These are phyloP conservation scores for Apophysomyces sp. DNA, from an alignment of 371 early-diverging fungal species.

Conservation along the genomic window DNA sequence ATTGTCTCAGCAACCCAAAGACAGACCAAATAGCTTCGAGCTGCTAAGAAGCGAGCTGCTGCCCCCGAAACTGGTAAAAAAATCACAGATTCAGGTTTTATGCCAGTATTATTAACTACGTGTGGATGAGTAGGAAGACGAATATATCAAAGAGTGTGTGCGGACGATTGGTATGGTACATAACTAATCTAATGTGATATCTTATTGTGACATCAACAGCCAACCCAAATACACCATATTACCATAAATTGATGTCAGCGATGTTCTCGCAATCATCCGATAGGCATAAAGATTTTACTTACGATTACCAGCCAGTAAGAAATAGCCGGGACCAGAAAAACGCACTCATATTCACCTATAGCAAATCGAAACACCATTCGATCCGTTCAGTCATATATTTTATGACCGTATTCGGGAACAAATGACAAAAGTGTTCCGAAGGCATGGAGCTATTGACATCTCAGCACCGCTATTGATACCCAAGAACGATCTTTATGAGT, in stretches of 20 bases:
- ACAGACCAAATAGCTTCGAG: conserved; percentile 84
- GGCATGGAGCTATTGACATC: conserved; percentile 88
- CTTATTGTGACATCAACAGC: conserved; percentile 35
- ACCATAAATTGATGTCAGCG: conserved; percentile 76
- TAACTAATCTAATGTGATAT: neutral
- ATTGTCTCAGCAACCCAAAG: conserved; percentile 76
- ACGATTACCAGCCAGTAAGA: conserved; percentile 75
- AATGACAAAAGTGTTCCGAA: conserved; percentile 78
- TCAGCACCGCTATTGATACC: conserved; percentile 86
- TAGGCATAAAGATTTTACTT: conserved; percentile 87
- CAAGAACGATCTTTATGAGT: conserved; percentile 70
- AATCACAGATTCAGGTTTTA: neutral
- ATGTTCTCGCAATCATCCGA: conserved; percentile 81
- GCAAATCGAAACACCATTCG: conserved; percentile 48
- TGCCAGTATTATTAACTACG: neutral
- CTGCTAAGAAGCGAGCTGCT: conserved; percentile 76
- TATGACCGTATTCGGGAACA: conserved; percentile 72
- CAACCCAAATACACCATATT: conserved; percentile 88
- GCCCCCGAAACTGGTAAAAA: conserved; percentile 71
- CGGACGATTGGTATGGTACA: conserved; percentile 64
- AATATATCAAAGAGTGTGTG: conserved; percentile 89
- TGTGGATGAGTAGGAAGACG: conserved; percentile 65
- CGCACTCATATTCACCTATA: neutral
- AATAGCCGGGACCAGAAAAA: neutral
- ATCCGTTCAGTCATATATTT: conserved; percentile 65